phyloP scores from a whole-genome alignment of 306 rosid species.

The Corylus americana region DNA sequence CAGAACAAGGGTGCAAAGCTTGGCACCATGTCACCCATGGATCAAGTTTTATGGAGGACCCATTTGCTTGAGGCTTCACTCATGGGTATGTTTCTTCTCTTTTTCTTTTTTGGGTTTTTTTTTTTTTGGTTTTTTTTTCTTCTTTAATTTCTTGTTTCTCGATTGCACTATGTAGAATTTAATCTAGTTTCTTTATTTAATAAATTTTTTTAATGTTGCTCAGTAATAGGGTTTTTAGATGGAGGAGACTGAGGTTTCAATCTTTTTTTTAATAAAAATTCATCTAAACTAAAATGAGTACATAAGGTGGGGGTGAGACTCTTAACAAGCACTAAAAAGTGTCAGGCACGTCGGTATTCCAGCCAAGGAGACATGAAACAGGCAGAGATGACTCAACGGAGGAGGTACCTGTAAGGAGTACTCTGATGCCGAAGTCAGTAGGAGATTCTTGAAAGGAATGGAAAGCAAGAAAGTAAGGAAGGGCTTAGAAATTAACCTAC shows the following conservation, averaged over 20 bases:
- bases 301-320: too few species aligned
- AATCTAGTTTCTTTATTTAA: not conserved
- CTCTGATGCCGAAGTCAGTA: too few species aligned
- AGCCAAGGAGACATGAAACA: too few species aligned
- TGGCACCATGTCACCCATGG: slow-evolving; percentile 98
- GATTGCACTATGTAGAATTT: not conserved
- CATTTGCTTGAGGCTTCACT: slow-evolving; percentile 96
- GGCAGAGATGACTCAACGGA: too few species aligned
- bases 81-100: slow-evolving; percentile 52
- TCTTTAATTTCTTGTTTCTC: slow-evolving; percentile 13
- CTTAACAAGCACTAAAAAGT: too few species aligned
- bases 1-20: slow-evolving; percentile 96
- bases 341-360: too few species aligned
- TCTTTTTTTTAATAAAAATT: too few species aligned
- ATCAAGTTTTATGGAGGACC: slow-evolving; percentile 97
- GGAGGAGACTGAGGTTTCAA: not conserved
- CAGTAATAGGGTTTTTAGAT: not conserved
- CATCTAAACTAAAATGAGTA: too few species aligned
- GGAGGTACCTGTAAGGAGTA: too few species aligned
- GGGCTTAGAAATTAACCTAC: too few species aligned
- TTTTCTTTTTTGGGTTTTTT: slow-evolving; percentile 17
- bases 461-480: too few species aligned
- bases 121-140: not conserved
- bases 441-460: too few species aligned
- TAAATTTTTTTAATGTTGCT: not conserved